These are phyloP conservation scores for Lomentospora prolificans DNA, from an alignment of 2,329 filamentous ascomycete species.

Conservation along the genomic window DNA sequence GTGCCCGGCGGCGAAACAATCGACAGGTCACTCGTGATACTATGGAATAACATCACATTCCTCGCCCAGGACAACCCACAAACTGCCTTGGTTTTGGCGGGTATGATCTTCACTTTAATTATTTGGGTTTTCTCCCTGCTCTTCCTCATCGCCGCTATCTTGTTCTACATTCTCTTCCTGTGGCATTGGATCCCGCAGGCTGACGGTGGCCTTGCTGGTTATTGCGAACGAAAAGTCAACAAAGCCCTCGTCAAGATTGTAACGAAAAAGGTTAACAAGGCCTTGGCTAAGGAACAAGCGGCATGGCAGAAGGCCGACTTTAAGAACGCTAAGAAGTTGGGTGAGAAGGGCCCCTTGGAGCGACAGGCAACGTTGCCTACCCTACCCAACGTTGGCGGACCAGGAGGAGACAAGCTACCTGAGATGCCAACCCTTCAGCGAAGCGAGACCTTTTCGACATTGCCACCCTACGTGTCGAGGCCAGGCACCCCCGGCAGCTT, in stretches of 20 bases:
- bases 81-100: slow-evolving; percentile 73
- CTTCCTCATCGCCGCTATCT: slow-evolving; percentile 59
- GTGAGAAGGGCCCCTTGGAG: slow-evolving; percentile 38
- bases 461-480: slow-evolving; percentile 53
- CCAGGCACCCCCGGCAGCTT: slow-evolving; percentile 43
- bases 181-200: slow-evolving; percentile 81
- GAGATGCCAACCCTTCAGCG: slow-evolving; percentile 49
- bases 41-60: slow-evolving; percentile 71
- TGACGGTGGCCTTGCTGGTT: slow-evolving; percentile 72
- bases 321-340: slow-evolving; percentile 39
- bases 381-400: slow-evolving; percentile 32
- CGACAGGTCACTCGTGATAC: slow-evolving; percentile 57
- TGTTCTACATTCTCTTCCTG: slow-evolving; percentile 82
- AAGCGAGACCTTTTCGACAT: slow-evolving; percentile 49
- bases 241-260: slow-evolving; percentile 77
- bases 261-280: slow-evolving; percentile 76
- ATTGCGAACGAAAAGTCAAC: slow-evolving; percentile 89
- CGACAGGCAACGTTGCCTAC: slow-evolving; percentile 61
- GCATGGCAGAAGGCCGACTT: slow-evolving; percentile 42
- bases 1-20: slow-evolving; percentile 28
- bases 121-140: slow-evolving; percentile 81
- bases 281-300: slow-evolving; percentile 67
- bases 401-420: slow-evolving; percentile 39
- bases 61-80: slow-evolving; percentile 65
- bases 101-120: slow-evolving; percentile 86